Conservation (phyloP, 148 eudicot genomes). For the Fagopyrum homotropicum region DNA sequence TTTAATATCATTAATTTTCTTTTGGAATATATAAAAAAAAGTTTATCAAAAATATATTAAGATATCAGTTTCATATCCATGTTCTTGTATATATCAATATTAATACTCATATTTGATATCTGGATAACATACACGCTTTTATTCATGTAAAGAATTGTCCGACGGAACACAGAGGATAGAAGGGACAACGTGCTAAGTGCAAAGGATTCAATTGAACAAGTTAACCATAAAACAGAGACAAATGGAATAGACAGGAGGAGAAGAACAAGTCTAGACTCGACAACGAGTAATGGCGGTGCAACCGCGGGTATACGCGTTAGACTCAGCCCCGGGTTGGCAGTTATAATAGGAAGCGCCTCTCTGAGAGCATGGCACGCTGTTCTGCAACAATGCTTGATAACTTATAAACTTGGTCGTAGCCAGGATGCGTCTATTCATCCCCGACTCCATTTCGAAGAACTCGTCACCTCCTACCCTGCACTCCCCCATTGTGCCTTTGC, state of each 20-base stretch:
- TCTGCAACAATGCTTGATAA: constrained; percentile 50
- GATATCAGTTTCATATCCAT: too few relatives aligned
- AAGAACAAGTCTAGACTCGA: constrained; percentile 23
- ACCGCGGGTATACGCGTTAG: constrained; percentile 62
- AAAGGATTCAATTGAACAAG: neutral
- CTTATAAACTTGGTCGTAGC: constrained; percentile 41
- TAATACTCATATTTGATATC: too few relatives aligned
- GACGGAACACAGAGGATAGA: neutral
- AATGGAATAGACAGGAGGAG: neutral
- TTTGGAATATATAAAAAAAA: too few relatives aligned
- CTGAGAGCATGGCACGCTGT: constrained; percentile 57
- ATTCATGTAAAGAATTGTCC: neutral
- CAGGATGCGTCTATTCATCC: constrained; percentile 45
- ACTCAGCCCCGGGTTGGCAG: constrained; percentile 45
- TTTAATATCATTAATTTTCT: too few relatives aligned
- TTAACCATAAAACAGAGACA: neutral
- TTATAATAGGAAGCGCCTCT: constrained; percentile 72
- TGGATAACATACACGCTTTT: too few relatives aligned
- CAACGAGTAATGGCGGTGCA: constrained; percentile 65
- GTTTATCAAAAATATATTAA: too few relatives aligned
- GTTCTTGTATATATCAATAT: too few relatives aligned
- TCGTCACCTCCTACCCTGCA: constrained; percentile 34
- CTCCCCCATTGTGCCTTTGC: constrained; percentile 31
- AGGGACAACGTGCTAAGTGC: neutral
- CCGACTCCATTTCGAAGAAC: constrained; percentile 41